Evolutionary conservation across 2,329 filamentous ascomycete species (phyloP).

Genomic region (Beauveria scarabaeidicola): DNA sequence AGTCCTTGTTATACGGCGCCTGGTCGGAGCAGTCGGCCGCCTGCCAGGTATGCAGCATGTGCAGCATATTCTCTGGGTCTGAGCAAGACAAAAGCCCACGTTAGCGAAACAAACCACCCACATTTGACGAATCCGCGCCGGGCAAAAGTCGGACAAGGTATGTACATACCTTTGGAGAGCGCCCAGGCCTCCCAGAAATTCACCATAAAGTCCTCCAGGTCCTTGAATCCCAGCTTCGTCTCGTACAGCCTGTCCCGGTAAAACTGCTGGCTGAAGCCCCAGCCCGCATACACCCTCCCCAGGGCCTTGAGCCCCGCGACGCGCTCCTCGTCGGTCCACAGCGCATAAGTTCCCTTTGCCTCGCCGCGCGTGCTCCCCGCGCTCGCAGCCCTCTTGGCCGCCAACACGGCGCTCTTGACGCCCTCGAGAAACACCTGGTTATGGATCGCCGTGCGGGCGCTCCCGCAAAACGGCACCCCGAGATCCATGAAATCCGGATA

Average conservation of each 20-base stretch:
- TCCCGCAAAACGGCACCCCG: slow-evolving; percentile 41
- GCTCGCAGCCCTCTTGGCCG: slow-evolving; percentile 33
- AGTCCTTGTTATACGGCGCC: slow-evolving; percentile 58
- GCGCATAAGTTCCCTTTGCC: slow-evolving; percentile 4
- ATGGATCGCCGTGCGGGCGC: slow-evolving; percentile 40
- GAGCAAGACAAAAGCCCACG: no score
- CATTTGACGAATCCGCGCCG: no score
- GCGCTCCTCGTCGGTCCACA: slow-evolving; percentile 34
- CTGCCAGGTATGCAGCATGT: slow-evolving; percentile 75
- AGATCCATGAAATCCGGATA: slow-evolving; percentile 39
- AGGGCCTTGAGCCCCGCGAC: slow-evolving; percentile 54
- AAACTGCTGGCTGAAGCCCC: slow-evolving; percentile 73
- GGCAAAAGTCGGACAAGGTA: no score
- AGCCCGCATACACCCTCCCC: slow-evolving; percentile 68
- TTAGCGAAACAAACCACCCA: no score
- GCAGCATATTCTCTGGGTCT: slow-evolving; percentile 66
- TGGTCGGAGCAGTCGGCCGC: slow-evolving; percentile 61
- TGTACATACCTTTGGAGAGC: slow-evolving; percentile 43
- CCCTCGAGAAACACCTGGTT: slow-evolving; percentile 49
- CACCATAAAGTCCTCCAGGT: slow-evolving; percentile 65
- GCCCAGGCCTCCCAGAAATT: slow-evolving; percentile 73
- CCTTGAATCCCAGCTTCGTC: slow-evolving; percentile 53
- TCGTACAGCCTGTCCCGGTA: slow-evolving; percentile 66
- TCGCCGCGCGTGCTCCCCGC: slow-evolving; percentile 37
- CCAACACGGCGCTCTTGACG: slow-evolving; percentile 37